A percentile compares a stretch with the other conserved stretches of the same genome.
Evolutionary conservation across 2,329 filamentous ascomycete species (phyloP).

Genomic region (Sarocladium strictum): DNA sequence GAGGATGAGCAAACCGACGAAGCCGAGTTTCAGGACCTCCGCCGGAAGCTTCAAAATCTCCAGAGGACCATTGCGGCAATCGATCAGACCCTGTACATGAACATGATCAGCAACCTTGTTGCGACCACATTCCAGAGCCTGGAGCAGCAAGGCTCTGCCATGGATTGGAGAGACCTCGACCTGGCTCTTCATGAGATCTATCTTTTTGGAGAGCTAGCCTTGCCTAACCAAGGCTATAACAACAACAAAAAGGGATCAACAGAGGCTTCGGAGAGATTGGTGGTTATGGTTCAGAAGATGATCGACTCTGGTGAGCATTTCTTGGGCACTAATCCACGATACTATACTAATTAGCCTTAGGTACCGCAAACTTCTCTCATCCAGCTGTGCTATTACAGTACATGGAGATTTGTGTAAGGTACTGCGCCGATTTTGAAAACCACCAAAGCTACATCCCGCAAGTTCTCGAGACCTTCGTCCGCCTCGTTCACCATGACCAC

Average conservation of each 20-base stretch:
- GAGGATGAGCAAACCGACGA: conserved; percentile 95
- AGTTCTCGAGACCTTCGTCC: conserved; percentile 86
- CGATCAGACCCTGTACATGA: conserved; percentile 81
- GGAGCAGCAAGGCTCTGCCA: conserved; percentile 62
- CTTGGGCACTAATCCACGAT: too few relatives aligned
- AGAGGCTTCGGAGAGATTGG: conserved; percentile 71
- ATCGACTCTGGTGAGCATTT: conserved; percentile 75
- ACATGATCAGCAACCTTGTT: conserved; percentile 83
- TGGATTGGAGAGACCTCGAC: conserved; percentile 95
- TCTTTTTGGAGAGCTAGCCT: conserved; percentile 88
- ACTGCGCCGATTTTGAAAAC: conserved; percentile 85
- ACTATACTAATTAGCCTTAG: conserved; percentile 34
- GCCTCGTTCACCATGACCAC: conserved; percentile 81
- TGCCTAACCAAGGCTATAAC: conserved; percentile 81
- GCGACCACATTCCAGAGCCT: conserved; percentile 79
- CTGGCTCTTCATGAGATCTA: conserved; percentile 93
- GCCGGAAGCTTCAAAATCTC: conserved; percentile 81
- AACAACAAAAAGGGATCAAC: conserved; percentile 77
- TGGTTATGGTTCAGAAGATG: conserved; percentile 94
- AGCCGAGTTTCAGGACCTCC: conserved; percentile 91
- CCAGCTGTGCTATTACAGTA: conserved; percentile 92
- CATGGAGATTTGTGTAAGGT: conserved; percentile 97
- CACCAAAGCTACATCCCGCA: conserved; percentile 76
- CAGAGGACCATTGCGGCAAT: conserved; percentile 91
- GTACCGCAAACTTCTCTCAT: conserved; percentile 78